Conservation (phyloP, 2,329 filamentous ascomycete species). For the Alternaria angustiovoidea region DNA sequence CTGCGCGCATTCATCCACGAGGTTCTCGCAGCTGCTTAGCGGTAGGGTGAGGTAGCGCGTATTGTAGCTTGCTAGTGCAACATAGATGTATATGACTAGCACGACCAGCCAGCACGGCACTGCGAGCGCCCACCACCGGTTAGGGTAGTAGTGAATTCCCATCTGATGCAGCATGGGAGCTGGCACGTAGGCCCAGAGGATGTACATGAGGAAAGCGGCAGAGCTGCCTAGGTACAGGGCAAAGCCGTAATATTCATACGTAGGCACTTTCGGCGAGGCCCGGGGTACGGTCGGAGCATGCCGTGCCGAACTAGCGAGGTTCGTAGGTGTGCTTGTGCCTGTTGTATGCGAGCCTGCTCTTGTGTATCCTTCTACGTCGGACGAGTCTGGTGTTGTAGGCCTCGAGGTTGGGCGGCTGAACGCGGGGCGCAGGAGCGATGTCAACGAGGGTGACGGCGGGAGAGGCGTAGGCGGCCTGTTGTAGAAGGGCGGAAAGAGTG, state of each 20-base stretch:
- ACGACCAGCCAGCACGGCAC: conserved; percentile 91
- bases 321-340: conserved; percentile 53
- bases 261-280: conserved; percentile 92
- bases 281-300: conserved; percentile 74
- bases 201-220: conserved; percentile 76
- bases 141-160: conserved; percentile 95
- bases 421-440: conserved; percentile 80
- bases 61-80: conserved; percentile 91
- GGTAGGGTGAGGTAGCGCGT: conserved; percentile 85
- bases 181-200: conserved; percentile 89
- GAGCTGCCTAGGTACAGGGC: conserved; percentile 92
- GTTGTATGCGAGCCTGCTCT: conserved; percentile 14
- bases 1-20: conserved; percentile 90
- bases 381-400: conserved; percentile 92
- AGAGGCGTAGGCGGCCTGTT: conserved; percentile 94
- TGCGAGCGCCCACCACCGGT: conserved; percentile 96
- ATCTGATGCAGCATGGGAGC: conserved; percentile 90
- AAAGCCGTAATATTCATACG: conserved; percentile 99
- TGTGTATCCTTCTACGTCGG: conserved; percentile 73
- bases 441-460: conserved; percentile 90
- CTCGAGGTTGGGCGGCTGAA: conserved; percentile 69
- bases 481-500: conserved; percentile 86
- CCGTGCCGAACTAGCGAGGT: conserved; percentile 66
- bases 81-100: conserved; percentile 88
- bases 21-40: conserved; percentile 80